Percentiles rank a stretch among this genome's conserved stretches.
phyloP scores from a whole-genome alignment of 768 basidiomycete genomes.

The Erythrobasidium yunnanense region DNA sequence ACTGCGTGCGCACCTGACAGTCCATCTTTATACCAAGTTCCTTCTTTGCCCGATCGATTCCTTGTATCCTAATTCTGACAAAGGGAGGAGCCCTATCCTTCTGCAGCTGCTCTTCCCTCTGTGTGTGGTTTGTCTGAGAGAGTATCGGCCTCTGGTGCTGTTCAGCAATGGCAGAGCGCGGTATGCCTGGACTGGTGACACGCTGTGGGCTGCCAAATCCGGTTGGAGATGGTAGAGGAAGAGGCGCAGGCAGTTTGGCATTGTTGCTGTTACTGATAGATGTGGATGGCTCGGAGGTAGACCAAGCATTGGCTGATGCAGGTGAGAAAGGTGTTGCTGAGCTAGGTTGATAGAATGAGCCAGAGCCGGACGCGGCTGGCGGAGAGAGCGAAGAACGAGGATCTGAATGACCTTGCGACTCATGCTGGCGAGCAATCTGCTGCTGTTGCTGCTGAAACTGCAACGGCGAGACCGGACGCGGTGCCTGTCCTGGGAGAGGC shows the following conservation, averaged over 20 bases:
- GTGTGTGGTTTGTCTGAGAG: not conserved
- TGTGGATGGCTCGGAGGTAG: not conserved
- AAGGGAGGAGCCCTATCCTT: conserved; percentile 48
- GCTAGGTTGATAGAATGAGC: too few species aligned
- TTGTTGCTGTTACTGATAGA: not conserved
- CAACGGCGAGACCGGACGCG: conserved; percentile 11
- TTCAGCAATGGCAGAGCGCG: too few species aligned
- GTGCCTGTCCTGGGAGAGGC: conserved; percentile 19
- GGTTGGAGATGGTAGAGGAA: too few species aligned
- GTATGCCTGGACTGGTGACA: too few species aligned
- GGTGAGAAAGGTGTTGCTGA: too few species aligned
- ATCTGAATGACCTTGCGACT: not conserved
- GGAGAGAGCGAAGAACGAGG: not conserved
- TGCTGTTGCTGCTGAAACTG: conserved; percentile 10
- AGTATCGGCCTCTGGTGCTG: not conserved
- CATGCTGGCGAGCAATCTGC: not conserved
- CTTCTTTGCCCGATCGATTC: conserved; percentile 83
- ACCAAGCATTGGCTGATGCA: not conserved
- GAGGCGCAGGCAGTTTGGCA: too few species aligned
- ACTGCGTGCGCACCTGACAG: conserved; percentile 61
- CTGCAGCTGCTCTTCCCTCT: conserved; percentile 1
- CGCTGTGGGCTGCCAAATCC: too few species aligned
- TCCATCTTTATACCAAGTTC: conserved; percentile 90
- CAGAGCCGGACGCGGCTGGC: not conserved
- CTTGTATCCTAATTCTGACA: conserved; percentile 76